Evolutionary conservation across 1,284 basidiomycete species (phyloP).

Genomic region (Boletellus deceptivus): DNA sequence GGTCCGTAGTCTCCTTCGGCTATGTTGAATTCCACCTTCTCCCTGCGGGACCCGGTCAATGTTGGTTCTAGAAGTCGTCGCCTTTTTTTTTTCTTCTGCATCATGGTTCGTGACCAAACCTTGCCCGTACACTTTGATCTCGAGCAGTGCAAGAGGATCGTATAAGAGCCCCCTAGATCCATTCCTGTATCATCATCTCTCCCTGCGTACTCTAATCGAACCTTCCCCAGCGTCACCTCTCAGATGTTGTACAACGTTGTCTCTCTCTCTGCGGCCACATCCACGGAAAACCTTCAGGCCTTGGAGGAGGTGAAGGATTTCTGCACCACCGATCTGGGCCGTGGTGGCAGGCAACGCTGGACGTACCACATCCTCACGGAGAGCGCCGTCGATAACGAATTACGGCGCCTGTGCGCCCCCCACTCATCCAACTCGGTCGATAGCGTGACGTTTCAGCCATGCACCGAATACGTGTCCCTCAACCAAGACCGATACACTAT

Average conservation of each 20-base stretch:
- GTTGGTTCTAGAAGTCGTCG: constrained; percentile 20
- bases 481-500: constrained; percentile 57
- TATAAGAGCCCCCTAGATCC: constrained; percentile 23
- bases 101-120: constrained; percentile 7
- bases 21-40: constrained; percentile 25
- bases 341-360: constrained; percentile 51
- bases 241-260: constrained; percentile 39
- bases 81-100: constrained; percentile 1
- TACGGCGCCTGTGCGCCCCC: constrained; percentile 40
- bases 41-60: constrained; percentile 17
- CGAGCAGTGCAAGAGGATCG: constrained; percentile 5
- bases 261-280: constrained; percentile 43
- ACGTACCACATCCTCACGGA: constrained; percentile 53
- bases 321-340: constrained; percentile 56
- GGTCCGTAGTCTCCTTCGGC: constrained; percentile 26
- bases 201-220: constrained; percentile 7
- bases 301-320: constrained; percentile 53
- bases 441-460: constrained; percentile 59
- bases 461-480: constrained; percentile 44
- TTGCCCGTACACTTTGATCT: constrained; percentile 14
- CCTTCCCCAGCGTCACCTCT: constrained; percentile 3
- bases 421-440: constrained; percentile 42
- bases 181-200: constrained; percentile 15
- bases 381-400: constrained; percentile 45
- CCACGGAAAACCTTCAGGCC: constrained; percentile 48